These are phyloP conservation scores for Lenzites betulinus DNA, from an alignment of 768 basidiomycete genomes.

Conservation along the genomic window DNA sequence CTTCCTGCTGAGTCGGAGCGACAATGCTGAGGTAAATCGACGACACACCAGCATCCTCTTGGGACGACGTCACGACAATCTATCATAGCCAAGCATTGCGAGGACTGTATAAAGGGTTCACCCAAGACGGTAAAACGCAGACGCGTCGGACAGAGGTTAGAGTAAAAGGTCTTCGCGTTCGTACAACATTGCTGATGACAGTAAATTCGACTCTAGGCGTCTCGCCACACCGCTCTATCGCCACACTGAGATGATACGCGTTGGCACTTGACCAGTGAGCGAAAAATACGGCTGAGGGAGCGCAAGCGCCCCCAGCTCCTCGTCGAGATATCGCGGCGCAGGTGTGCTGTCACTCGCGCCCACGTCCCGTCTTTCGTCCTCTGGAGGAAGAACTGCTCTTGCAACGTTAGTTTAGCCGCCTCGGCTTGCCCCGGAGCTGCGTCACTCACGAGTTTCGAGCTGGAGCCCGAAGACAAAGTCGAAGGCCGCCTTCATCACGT, in stretches of 20 bases:
- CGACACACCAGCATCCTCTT: too few relatives aligned
- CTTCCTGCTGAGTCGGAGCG: too few relatives aligned
- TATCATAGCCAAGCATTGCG: too few relatives aligned
- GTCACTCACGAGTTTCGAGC: constrained; percentile 4
- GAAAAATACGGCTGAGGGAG: constrained; percentile 1
- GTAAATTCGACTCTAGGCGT: too few relatives aligned
- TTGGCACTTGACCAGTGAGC: constrained; percentile 1
- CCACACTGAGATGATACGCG: constrained; percentile 1
- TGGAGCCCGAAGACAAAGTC: constrained; percentile 9
- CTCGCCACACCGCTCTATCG: not conserved
- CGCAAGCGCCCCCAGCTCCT: not conserved
- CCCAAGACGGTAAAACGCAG: too few relatives aligned
- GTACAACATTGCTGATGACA: not conserved
- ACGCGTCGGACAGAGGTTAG: not conserved
- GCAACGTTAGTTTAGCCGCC: not conserved
- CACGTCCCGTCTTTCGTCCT: not conserved
- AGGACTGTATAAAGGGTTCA: too few relatives aligned
- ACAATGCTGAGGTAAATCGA: too few relatives aligned
- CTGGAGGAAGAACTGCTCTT: not conserved
- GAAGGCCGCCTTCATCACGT: constrained; percentile 7
- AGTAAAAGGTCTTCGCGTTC: not conserved
- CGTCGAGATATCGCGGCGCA: not conserved
- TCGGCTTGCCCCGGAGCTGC: not conserved
- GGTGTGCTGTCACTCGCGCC: not conserved
- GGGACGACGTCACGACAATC: too few relatives aligned